Conservation (phyloP, 75 land plant species). For the Sequoiadendron giganteum region DNA sequence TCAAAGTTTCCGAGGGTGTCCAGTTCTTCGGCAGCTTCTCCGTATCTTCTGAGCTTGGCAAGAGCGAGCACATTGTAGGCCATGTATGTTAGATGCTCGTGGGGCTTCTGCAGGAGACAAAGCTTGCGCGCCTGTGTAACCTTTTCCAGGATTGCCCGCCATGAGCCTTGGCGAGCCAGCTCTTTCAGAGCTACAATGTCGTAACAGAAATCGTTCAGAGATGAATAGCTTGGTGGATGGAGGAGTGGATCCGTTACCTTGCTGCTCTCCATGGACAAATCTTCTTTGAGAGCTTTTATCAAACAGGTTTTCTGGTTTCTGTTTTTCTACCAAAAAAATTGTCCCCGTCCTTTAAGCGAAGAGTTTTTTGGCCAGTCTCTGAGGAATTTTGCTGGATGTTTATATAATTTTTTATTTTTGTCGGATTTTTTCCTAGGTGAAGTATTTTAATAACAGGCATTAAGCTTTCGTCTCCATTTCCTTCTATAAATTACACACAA, state of each 20-base stretch:
- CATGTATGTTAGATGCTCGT: slow-evolving; percentile 63
- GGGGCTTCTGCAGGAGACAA: slow-evolving; percentile 53
- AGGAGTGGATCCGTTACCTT: slow-evolving; percentile 8
- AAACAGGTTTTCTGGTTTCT: neutral
- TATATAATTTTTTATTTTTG: too few species aligned
- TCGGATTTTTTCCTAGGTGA: too few species aligned
- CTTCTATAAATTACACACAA: too few species aligned
- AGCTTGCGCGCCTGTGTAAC: slow-evolving; percentile 52
- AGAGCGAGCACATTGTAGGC: slow-evolving; percentile 72
- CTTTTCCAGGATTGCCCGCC: slow-evolving; percentile 76
- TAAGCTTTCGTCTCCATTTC: too few species aligned
- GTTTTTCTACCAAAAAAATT: neutral
- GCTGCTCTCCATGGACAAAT: neutral
- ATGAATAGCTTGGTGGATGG: slow-evolving; percentile 6
- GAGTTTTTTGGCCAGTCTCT: too few species aligned
- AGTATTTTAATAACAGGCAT: too few species aligned
- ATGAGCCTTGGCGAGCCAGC: slow-evolving; percentile 76
- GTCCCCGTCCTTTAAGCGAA: neutral
- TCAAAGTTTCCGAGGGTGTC: slow-evolving; percentile 51
- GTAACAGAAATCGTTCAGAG: slow-evolving; percentile 36
- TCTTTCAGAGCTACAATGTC: slow-evolving; percentile 43
- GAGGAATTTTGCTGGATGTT: too few species aligned
- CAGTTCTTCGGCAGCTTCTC: slow-evolving; percentile 60
- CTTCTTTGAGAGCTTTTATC: neutral
- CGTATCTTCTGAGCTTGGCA: slow-evolving; percentile 73